Evolutionary conservation across 371 early-diverging fungal species (phyloP), one percentile per base, ranked within the genome.

Genomic region (Apophysomyces elegans): DNA sequence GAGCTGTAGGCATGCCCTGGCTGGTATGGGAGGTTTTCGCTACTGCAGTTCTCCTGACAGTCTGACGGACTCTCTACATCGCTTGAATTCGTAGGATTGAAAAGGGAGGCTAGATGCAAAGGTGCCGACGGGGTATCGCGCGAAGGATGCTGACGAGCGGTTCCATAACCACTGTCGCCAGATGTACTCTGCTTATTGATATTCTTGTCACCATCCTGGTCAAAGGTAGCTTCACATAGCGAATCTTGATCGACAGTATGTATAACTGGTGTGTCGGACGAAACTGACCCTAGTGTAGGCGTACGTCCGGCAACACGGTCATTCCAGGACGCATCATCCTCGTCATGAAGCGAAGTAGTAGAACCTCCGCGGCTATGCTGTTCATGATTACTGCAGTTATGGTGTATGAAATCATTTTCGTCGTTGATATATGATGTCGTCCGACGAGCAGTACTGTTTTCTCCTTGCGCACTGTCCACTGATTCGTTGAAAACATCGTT

Each of bases 91-190:
- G 64, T 54, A 37, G 63, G 71, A 6, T 67, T 58, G 56, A 71
- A 71, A 7, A 71, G 44, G 60, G 72, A 67, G 63, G 56, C 64
- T 11, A 68, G 68, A 32, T 71, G 72, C 37, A 58, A 41, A 21
- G 66, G 66, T 26, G 60, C 59, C 35, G 71, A 14, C 21, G 62
- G 60, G 60, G 32, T 43, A 16, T 32, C 60, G 39, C 38, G 60
- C 32, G 18, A 35, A 60, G 12, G 60, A 6, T 37, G 43, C 21
- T 60, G 39, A 32, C 60, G 60, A 39, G 61, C 46, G 41, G 62
- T 68, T 14, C 58, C 64, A 16, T 68, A 68, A 14, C 68, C 68
- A 57, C 68, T 68, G 50, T 68, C 68, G 8, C 61, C 68, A 18
- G 68, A 68, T 37, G 60, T 59, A 38, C 39, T 64, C 26, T 64